These are phyloP conservation scores for Raffaelea arxii DNA, from an alignment of 2,329 filamentous ascomycete species.

Conservation along the genomic window DNA sequence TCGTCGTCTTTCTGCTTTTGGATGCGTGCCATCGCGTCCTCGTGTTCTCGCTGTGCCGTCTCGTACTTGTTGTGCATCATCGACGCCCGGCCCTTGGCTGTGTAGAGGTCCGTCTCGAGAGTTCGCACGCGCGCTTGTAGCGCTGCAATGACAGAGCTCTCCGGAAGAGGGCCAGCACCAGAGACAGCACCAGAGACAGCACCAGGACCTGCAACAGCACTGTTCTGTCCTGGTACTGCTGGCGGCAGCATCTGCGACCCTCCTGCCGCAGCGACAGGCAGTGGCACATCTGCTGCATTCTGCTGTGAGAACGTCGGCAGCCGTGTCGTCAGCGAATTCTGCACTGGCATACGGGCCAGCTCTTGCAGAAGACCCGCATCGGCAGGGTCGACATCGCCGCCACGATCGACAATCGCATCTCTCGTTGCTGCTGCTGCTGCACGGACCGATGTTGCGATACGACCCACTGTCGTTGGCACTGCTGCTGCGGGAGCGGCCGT, in stretches of 20 bases:
- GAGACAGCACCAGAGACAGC: not conserved
- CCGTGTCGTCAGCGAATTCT: constrained; percentile 7
- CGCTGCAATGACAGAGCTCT: constrained; percentile 20
- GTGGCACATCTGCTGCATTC: constrained; percentile 8
- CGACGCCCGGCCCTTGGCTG: constrained; percentile 61
- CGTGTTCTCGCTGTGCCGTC: constrained; percentile 50
- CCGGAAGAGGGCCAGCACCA: not conserved
- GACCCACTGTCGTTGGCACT: too few relatives aligned
- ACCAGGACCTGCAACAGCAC: not conserved
- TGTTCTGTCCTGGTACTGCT: not conserved
- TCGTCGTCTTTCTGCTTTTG: constrained; percentile 57
- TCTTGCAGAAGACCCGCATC: constrained; percentile 11
- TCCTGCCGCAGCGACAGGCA: constrained; percentile 1
- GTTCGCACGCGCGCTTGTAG: constrained; percentile 43
- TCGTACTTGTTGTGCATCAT: constrained; percentile 65
- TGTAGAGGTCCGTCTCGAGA: constrained; percentile 46
- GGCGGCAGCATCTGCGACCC: constrained; percentile 20
- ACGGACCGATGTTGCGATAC: too few relatives aligned
- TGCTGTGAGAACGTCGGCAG: constrained; percentile 12
- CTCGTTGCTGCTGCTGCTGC: too few relatives aligned
- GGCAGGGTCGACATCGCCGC: constrained; percentile 6
- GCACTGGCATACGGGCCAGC: constrained; percentile 11
- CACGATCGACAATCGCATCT: constrained; percentile 1
- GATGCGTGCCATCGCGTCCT: constrained; percentile 50
- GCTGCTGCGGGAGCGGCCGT: too few relatives aligned